phyloP scores from a whole-genome alignment of 2,329 filamentous ascomycete species.

The Neurospora crassa region DNA sequence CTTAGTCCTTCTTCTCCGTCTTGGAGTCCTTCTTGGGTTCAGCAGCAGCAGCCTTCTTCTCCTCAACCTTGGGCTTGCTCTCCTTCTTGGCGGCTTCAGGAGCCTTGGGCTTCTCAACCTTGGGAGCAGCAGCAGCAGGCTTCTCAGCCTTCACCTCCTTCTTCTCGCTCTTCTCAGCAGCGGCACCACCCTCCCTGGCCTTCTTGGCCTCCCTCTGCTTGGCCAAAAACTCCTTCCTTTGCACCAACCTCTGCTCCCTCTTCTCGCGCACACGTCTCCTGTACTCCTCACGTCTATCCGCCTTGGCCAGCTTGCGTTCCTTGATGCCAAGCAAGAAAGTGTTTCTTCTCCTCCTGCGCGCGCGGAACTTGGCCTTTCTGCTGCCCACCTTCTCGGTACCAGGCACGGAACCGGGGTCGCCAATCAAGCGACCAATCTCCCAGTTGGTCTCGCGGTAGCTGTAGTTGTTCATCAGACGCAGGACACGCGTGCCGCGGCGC shows the following conservation, averaged over 20 bases:
- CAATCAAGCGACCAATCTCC: conserved; percentile 44
- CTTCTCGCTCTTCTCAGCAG: neutral
- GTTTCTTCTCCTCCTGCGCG: conserved; percentile 15
- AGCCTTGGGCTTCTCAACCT: neutral
- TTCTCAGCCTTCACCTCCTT: conserved; percentile 9
- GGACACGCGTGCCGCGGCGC: conserved; percentile 30
- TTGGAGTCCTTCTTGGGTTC: neutral
- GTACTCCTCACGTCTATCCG: conserved; percentile 17
- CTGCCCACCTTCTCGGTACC: conserved; percentile 36
- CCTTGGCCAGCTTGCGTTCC: conserved; percentile 18
- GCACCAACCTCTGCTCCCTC: conserved; percentile 13
- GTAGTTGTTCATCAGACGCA: conserved; percentile 44
- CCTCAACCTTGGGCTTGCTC: neutral
- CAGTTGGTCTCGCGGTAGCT: conserved; percentile 52
- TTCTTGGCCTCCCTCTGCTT: conserved; percentile 6
- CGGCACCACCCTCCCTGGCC: conserved; percentile 3
- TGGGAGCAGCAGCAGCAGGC: neutral
- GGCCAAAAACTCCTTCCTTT: conserved; percentile 11
- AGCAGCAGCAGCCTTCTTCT: neutral
- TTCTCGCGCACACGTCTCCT: conserved; percentile 16
- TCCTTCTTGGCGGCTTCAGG: neutral
- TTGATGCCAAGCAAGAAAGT: conserved; percentile 13
- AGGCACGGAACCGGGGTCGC: conserved; percentile 17
- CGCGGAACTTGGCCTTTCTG: conserved; percentile 38
- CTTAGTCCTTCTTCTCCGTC: neutral